These are phyloP conservation scores for Nannochloropsis gaditana DNA, from an alignment of 108 stramenopile species.

Conservation along the genomic window DNA sequence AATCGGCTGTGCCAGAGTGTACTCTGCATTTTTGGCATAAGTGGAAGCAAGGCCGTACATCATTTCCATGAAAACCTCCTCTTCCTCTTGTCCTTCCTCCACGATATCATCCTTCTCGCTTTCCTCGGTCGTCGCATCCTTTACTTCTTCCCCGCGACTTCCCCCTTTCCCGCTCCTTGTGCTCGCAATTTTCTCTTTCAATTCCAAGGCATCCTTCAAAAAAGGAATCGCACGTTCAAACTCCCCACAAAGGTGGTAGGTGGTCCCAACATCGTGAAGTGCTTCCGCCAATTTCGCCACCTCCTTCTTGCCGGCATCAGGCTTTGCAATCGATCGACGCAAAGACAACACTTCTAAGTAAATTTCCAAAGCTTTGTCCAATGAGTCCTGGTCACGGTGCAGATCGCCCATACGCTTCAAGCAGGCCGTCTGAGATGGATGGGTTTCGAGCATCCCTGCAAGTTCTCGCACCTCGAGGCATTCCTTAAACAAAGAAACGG, in stretches of 20 bases:
- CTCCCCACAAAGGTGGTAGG: neutral
- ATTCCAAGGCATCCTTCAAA: neutral
- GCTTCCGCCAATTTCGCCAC: neutral
- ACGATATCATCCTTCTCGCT: neutral
- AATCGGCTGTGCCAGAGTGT: neutral
- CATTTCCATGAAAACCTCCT: neutral
- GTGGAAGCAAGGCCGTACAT: conserved; percentile 8
- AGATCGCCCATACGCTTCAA: neutral
- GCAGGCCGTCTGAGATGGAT: neutral
- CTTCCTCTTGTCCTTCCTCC: neutral
- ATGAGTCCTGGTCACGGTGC: neutral
- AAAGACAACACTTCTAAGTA: neutral
- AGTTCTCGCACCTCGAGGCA: neutral
- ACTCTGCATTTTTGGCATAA: conserved; percentile 7
- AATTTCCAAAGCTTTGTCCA: neutral
- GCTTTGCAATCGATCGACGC: neutral
- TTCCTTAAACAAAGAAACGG: neutral
- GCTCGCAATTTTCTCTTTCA: neutral
- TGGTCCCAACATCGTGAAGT: conserved; percentile 15
- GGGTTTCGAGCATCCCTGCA: neutral
- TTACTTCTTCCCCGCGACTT: neutral
- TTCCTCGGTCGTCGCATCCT: neutral
- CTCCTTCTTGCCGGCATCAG: neutral
- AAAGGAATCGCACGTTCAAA: conserved; percentile 1
- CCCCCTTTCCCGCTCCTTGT: neutral